Evolutionary conservation across 1,139 yeast species (phyloP).

Genomic region (Candida tetrigidarum): DNA sequence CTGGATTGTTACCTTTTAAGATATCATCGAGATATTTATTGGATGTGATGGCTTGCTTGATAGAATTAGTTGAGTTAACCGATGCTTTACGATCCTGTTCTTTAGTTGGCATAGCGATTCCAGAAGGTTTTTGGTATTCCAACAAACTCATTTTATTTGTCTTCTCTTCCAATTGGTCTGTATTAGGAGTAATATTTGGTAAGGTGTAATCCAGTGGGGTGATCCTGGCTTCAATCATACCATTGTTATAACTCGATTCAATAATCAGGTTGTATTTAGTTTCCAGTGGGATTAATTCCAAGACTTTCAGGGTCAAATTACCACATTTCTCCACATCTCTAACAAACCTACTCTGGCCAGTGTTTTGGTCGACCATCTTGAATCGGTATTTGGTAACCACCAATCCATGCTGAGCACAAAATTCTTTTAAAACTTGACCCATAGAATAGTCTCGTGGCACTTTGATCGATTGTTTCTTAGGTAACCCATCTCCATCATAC

Average conservation of each 20-base stretch:
- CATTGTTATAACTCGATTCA: slow-evolving; percentile 10
- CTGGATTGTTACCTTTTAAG: slow-evolving; percentile 36
- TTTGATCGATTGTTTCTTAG: slow-evolving; percentile 11
- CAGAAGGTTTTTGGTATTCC: slow-evolving; percentile 7
- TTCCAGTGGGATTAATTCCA: slow-evolving; percentile 27
- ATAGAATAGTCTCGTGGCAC: slow-evolving; percentile 25
- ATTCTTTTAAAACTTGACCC: slow-evolving; percentile 36
- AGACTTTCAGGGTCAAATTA: slow-evolving; percentile 23
- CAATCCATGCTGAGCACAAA: slow-evolving; percentile 35
- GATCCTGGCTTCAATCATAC: slow-evolving; percentile 20
- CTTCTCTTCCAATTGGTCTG: slow-evolving; percentile 27
- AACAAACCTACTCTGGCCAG: slow-evolving; percentile 15
- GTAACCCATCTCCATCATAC: slow-evolving; percentile 14
- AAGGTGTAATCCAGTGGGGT: slow-evolving; percentile 35
- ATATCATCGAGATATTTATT: slow-evolving; percentile 42
- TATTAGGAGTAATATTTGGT: slow-evolving; percentile 32
- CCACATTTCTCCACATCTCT: slow-evolving; percentile 27
- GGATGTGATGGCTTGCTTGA: slow-evolving; percentile 18
- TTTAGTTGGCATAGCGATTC: slow-evolving; percentile 1
- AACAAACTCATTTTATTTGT: slow-evolving; percentile 17
- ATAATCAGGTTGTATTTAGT: slow-evolving; percentile 14
- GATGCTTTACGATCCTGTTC: slow-evolving; percentile 7
- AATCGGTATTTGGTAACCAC: slow-evolving; percentile 25
- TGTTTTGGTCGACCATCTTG: slow-evolving; percentile 15
- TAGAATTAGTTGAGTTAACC: slow-evolving; percentile 10